These are phyloP conservation scores for Setaria viridis DNA, from an alignment of 202 grass and related monocot species.

Conservation along the genomic window DNA sequence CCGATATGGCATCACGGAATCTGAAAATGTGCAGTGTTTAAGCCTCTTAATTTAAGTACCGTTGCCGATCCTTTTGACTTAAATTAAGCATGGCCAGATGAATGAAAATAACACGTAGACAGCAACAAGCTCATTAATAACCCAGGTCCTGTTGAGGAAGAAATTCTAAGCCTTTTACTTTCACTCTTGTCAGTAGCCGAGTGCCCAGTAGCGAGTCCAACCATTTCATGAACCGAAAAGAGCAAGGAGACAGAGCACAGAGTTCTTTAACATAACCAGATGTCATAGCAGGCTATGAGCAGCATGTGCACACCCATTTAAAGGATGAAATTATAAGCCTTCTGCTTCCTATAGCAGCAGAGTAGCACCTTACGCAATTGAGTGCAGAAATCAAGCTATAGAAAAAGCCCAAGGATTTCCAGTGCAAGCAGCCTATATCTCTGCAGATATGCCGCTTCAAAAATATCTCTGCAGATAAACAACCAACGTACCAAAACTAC, in stretches of 20 bases:
- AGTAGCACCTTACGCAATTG: neutral
- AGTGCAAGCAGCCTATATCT: neutral
- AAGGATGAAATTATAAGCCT: neutral
- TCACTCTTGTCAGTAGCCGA: neutral
- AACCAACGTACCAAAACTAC: neutral
- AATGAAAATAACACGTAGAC: neutral
- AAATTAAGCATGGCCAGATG: neutral
- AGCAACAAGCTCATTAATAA: neutral
- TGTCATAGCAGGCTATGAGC: neutral
- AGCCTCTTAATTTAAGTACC: neutral
- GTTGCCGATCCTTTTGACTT: slow-evolving; percentile 21
- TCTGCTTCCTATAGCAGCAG: neutral
- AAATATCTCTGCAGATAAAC: neutral
- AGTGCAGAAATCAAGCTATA: neutral
- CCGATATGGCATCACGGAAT: neutral
- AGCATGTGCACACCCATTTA: neutral
- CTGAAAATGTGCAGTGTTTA: neutral
- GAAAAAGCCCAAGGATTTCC: neutral
- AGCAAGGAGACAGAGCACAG: neutral
- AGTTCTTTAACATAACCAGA: slow-evolving; percentile 3
- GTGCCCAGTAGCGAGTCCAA: neutral
- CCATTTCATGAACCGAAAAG: neutral
- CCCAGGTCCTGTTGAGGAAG: neutral
- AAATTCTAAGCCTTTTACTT: neutral
- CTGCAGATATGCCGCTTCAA: too few species aligned